Evolutionary conservation across 2,329 filamentous ascomycete genomes (phyloP).

Genomic region (Thielaviopsis musarum): DNA sequence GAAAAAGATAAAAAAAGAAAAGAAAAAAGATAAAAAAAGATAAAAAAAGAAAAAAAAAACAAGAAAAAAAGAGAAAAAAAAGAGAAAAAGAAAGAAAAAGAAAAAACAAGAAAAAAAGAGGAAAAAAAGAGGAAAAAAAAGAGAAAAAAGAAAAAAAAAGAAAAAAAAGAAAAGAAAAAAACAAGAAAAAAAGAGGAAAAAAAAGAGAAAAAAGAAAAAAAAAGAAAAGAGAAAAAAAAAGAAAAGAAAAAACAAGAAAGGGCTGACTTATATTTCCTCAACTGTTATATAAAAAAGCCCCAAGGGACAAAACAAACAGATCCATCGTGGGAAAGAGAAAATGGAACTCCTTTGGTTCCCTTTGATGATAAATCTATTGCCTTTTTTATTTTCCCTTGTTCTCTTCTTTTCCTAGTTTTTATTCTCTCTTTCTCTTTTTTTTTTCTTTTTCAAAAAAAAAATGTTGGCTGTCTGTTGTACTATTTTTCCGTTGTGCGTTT

Average conservation of each 20-base stretch:
- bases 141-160: neutral
- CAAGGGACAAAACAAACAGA: neutral
- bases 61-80: neutral
- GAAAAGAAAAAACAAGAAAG: neutral
- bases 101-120: neutral
- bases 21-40: neutral
- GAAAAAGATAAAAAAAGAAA: neutral
- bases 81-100: neutral
- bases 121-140: neutral
- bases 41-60: neutral
- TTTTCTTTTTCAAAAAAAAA: neutral
- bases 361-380: neutral
- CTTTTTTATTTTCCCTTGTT: neutral
- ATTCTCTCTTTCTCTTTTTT: neutral
- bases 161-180: neutral
- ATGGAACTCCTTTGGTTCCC: neutral
- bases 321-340: neutral
- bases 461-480: too few relatives aligned
- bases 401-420: neutral
- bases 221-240: too few relatives aligned
- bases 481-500: too few relatives aligned
- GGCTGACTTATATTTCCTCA: neutral
- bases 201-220: neutral
- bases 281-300: neutral
- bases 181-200: neutral